Evolutionary conservation across 306 rosid genomes (phyloP), one percentile per base, ranked within the genome.

Genomic region (Mimosa pudica): DNA sequence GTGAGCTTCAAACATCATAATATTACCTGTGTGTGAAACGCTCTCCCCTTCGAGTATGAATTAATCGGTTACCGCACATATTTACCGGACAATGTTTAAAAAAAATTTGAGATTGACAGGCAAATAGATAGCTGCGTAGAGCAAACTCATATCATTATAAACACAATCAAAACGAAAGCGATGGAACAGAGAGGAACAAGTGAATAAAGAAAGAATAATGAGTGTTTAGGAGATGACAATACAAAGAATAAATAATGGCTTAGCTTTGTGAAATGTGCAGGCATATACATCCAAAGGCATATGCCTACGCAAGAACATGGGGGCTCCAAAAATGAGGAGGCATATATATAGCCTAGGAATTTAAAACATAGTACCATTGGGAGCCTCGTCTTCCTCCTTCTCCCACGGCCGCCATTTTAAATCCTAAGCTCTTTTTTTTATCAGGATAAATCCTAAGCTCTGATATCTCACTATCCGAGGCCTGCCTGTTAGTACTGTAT

Each of bases 261-360:
- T 38, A 5, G 42, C 42, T 38, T 38, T 3, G 42, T 38, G 42
- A 38, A 38, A 38, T 38, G 42, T 38, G 42, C 5, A 38, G 5
- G 30, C 30, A 24, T 24, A 24, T 24, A 24, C 30, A 24, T 24
- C 30, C 30, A 24, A 45, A 45, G 11, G 48, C 48, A 45, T 45
- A 8, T 24, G 30, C 11, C 49, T 47, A 10, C 11, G 52, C 10
- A 10, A 13, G 13, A 47, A 47, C 30, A 71, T 80, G 5, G 77
- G 77, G 55, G 71, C 72, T 81, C 84, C 82, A 77, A 87, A 89
- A 84, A 82, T 79, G 84, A 54, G 70, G 57, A 79, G 85, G 86
- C 86, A 61, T 38, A 38, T 38, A 38, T 3, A 1, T 24, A 6
- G 4, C 62, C 85, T 85, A 57, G 11, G 9, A 79, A 16, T n/a